Evolutionary conservation across 2,329 filamentous ascomycete genomes (phyloP).

Genomic region (Ceratocystis ficicola): DNA sequence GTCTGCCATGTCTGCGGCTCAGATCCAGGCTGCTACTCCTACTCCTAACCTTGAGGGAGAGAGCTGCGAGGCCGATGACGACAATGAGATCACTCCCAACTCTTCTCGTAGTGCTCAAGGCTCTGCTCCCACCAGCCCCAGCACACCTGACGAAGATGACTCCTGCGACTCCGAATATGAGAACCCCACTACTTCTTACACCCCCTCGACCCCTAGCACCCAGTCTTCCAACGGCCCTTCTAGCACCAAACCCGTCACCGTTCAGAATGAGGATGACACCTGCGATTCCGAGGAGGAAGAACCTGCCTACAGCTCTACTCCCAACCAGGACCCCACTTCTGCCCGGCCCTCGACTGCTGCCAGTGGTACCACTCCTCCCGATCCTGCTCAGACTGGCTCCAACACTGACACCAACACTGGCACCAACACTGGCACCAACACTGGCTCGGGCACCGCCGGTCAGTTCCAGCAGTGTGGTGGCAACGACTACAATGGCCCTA

Average conservation of each 20-base stretch:
- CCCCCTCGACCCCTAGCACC: too few relatives aligned
- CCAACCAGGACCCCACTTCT: not conserved
- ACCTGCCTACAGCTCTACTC: not conserved
- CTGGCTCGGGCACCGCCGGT: conserved; percentile 26
- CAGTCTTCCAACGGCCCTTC: too few relatives aligned
- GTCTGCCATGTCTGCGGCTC: not conserved
- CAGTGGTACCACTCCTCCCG: conserved; percentile 22
- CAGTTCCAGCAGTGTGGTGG: conserved; percentile 33
- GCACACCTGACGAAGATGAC: not conserved
- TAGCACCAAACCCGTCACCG: not conserved
- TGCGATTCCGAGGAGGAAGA: not conserved
- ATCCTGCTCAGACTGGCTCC: too few relatives aligned
- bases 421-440: conserved; percentile 23
- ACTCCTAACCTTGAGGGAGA: not conserved
- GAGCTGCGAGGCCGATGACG: not conserved
- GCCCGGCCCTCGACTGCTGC: conserved; percentile 28
- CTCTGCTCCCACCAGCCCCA: not conserved
- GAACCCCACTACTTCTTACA: not conserved
- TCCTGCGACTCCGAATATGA: not conserved
- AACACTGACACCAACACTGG: conserved; percentile 24
- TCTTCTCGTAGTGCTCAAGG: not conserved
- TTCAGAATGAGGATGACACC: not conserved
- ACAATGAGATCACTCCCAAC: not conserved
- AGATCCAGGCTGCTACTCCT: conserved; percentile 21
- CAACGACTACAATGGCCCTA: conserved; percentile 30